A percentile compares a stretch with the other conserved stretches of the same genome.
phyloP scores from a whole-genome alignment of 2,329 filamentous ascomycete species.

The Xylariales sp. region DNA sequence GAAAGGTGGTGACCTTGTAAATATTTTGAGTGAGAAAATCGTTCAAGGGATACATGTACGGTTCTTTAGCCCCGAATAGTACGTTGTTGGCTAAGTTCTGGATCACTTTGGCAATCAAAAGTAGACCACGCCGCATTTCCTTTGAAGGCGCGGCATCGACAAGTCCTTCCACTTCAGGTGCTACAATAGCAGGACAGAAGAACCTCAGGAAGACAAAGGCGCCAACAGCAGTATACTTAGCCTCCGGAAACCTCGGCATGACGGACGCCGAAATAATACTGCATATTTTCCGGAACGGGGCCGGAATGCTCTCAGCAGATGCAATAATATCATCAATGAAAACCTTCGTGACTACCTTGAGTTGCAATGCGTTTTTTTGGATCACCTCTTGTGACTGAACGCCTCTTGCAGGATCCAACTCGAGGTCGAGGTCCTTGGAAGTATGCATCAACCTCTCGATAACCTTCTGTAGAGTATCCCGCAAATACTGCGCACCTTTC shows the following conservation, averaged over 20 bases:
- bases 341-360: slow-evolving; percentile 64
- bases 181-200: slow-evolving; percentile 69
- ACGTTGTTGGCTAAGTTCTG: slow-evolving; percentile 71
- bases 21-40: slow-evolving; percentile 66
- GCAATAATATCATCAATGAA: slow-evolving; percentile 68
- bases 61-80: slow-evolving; percentile 66
- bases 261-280: slow-evolving; percentile 64
- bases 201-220: slow-evolving; percentile 69
- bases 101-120: slow-evolving; percentile 67
- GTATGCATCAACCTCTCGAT: slow-evolving; percentile 62
- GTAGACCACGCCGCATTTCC: slow-evolving; percentile 63
- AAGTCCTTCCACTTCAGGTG: slow-evolving; percentile 64
- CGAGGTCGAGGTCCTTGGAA: slow-evolving; percentile 63
- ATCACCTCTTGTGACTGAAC: slow-evolving; percentile 58
- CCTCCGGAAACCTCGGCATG: slow-evolving; percentile 59
- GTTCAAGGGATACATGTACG: slow-evolving; percentile 69
- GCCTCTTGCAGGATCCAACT: slow-evolving; percentile 57
- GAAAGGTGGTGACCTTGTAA: slow-evolving; percentile 61
- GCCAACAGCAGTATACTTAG: slow-evolving; percentile 68
- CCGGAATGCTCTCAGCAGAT: slow-evolving; percentile 56
- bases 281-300: slow-evolving; percentile 63
- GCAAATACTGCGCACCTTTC: slow-evolving; percentile 62
- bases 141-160: slow-evolving; percentile 58
- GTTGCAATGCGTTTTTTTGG: slow-evolving; percentile 61
- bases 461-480: slow-evolving; percentile 61